Base-by-base conservation (phyloP, 1,284 basidiomycete species). In the Stygiomarasmius scandens region DNA sequence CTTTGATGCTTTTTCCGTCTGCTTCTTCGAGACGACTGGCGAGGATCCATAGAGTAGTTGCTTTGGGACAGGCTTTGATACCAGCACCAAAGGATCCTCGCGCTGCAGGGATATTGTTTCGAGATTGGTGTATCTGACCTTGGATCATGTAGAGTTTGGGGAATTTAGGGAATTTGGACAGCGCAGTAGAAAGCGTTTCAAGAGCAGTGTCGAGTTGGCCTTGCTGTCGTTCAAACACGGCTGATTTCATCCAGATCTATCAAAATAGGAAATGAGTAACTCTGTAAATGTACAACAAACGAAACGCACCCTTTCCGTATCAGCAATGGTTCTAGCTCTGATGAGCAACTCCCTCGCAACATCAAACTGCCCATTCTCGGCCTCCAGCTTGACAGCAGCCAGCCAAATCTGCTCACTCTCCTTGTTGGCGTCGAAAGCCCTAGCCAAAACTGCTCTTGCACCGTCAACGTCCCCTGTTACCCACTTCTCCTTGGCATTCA, bases 241-340 rank as follows among this genome's bases (percentile, higher is more conserved):
- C 95, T 4, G 92, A 95, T 73, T 99, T 99, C 92, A 98, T 93
- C 96, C 96, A 99, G 55, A 97, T 96, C 93, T 95, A 59, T 20
- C 5, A 58, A 34, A 47, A 24, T 20, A 46, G 23, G 34, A 32
- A 16, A 41, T 23, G 52, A 36, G 47, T 51, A 54, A 52, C 59
- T 63, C 41, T 61, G 52, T 16, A 47, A 49, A 48, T 48, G 52
- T 50, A 53, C 47, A 38, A 41, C 48, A n/a, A 38, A 49, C 50
- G 36, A 50, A n/a, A 41, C 87, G 65, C 62, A 96, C 95, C 70
- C 95, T 77, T 65, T 95, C 89, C 0, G 95, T 96, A 66, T 93
- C 90, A 0, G 96, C 95, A 23, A 96, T 92, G 12, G 85, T 87
- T 55, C 96, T 80, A 6, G 96, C 96, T 61, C 96, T 89, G 54